Conservation (phyloP, 352 stramenopile genomes). For the Globisporangium irregulare region DNA sequence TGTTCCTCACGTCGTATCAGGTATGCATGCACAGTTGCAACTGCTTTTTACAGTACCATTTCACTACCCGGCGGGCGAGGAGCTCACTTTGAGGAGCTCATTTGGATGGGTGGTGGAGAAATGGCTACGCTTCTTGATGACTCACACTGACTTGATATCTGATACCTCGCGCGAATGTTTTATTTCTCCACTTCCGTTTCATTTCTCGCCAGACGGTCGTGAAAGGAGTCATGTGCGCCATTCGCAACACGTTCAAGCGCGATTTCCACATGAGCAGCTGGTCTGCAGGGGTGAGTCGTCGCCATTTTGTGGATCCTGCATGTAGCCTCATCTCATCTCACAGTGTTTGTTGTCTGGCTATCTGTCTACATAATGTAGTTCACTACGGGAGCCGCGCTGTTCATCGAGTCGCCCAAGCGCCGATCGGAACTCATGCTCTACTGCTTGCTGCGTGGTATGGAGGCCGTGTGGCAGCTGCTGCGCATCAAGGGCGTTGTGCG, state of each 20-base stretch:
- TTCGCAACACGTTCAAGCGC: conserved; percentile 64
- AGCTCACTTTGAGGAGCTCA: background rate
- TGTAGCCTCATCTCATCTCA: background rate
- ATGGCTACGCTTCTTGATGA: conserved; percentile 8
- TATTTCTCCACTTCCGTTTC: background rate
- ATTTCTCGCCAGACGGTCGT: conserved; percentile 41
- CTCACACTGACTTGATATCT: background rate
- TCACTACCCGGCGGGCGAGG: background rate
- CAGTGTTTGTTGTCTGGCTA: background rate
- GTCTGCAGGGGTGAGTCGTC: conserved; percentile 40
- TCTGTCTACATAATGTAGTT: conserved; percentile 27
- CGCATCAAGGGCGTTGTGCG: conserved; percentile 57
- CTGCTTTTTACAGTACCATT: background rate
- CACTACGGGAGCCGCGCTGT: conserved; percentile 49
- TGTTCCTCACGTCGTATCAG: conserved; percentile 50
- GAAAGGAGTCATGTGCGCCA: conserved; percentile 64
- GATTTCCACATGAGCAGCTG: conserved; percentile 46
- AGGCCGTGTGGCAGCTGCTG: conserved; percentile 74
- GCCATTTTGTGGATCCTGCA: background rate
- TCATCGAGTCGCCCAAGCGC: conserved; percentile 78
- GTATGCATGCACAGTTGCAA: conserved; percentile 21
- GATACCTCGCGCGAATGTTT: background rate
- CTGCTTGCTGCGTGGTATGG: conserved; percentile 63
- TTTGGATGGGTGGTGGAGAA: background rate
- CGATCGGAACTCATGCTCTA: conserved; percentile 84